A percentile compares a stretch with the other conserved stretches of the same genome.
phyloP scores from a whole-genome alignment of 2,329 filamentous ascomycete species.

The Coleophoma cylindrospora region DNA sequence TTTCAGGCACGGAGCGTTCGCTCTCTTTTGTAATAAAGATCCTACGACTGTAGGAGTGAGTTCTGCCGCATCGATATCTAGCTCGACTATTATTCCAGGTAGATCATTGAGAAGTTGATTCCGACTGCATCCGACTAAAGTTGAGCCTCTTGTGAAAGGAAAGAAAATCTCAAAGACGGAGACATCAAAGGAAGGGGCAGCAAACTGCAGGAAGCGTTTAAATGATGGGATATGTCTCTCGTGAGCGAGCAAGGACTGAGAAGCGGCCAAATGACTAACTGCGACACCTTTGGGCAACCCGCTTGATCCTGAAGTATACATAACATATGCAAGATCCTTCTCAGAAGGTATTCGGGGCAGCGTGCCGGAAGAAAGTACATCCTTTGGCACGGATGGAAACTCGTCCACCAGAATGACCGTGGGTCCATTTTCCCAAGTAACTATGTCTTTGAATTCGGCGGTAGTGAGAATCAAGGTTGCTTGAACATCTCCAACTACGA shows the following conservation, averaged over 20 bases:
- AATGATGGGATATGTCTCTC: conserved; percentile 73
- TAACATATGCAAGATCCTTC: conserved; percentile 67
- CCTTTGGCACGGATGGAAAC: conserved; percentile 13
- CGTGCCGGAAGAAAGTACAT: not conserved
- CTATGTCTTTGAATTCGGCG: conserved; percentile 33
- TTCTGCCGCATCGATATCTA: conserved; percentile 79
- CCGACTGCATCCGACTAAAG: conserved; percentile 67
- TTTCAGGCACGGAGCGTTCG: conserved; percentile 61
- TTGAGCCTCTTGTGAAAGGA: conserved; percentile 67
- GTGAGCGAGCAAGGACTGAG: conserved; percentile 80
- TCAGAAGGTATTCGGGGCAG: conserved; percentile 8
- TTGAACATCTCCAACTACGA: conserved; percentile 73
- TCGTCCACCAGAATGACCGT: conserved; percentile 35
- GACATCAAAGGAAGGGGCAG: conserved; percentile 88
- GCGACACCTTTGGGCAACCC: conserved; percentile 84
- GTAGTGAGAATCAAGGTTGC: conserved; percentile 66
- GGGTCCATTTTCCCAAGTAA: conserved; percentile 31
- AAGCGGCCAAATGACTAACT: conserved; percentile 73
- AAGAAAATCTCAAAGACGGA: conserved; percentile 96
- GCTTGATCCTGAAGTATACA: conserved; percentile 91
- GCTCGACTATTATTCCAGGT: conserved; percentile 54
- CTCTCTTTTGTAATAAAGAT: conserved; percentile 65
- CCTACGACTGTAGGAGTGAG: conserved; percentile 84
- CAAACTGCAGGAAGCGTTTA: conserved; percentile 81
- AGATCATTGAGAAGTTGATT: conserved; percentile 70